phyloP scores from a whole-genome alignment of 2,329 filamentous ascomycete genomes.

The Dothidotthia symphoricarpi region DNA sequence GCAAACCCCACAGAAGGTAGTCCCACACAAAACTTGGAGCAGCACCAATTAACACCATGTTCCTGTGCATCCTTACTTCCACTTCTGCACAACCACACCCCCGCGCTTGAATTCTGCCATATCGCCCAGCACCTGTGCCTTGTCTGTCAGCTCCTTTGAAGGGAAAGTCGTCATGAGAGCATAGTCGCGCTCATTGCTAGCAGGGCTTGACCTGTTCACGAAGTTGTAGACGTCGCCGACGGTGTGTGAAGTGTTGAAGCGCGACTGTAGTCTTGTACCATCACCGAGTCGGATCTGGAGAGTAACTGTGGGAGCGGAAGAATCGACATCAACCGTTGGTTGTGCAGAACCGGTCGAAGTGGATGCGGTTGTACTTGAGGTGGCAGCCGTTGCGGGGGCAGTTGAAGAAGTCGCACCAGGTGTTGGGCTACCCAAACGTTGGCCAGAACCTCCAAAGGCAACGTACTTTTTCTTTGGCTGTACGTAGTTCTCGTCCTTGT shows the following conservation, averaged over 20 bases:
- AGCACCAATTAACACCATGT: no score
- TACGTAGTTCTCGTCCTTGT: constrained; percentile 72
- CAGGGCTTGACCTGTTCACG: constrained; percentile 62
- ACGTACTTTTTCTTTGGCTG: constrained; percentile 72
- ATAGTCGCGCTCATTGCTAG: constrained; percentile 60
- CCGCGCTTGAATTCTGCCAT: constrained; percentile 53
- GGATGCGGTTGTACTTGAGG: constrained; percentile 31
- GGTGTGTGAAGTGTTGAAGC: constrained; percentile 79
- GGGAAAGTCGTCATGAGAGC: constrained; percentile 81
- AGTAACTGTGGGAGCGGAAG: constrained; percentile 64
- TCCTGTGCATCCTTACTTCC: constrained; percentile 37
- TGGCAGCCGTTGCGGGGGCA: constrained; percentile 35
- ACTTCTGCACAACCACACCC: constrained; percentile 57
- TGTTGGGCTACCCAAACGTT: constrained; percentile 73
- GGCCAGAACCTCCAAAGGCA: constrained; percentile 70
- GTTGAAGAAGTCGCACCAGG: constrained; percentile 55
- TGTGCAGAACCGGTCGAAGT: constrained; percentile 40
- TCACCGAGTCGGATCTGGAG: constrained; percentile 77
- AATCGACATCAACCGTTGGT: constrained; percentile 56
- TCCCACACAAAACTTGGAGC: no score
- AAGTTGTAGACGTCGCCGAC: constrained; percentile 76
- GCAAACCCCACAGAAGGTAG: constrained; percentile 1
- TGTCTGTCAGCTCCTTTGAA: constrained; percentile 74
- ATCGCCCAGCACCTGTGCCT: constrained; percentile 49
- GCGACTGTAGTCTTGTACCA: constrained; percentile 71